phyloP scores from a whole-genome alignment of 2,329 filamentous ascomycete species.

The Botrytis medusae region DNA sequence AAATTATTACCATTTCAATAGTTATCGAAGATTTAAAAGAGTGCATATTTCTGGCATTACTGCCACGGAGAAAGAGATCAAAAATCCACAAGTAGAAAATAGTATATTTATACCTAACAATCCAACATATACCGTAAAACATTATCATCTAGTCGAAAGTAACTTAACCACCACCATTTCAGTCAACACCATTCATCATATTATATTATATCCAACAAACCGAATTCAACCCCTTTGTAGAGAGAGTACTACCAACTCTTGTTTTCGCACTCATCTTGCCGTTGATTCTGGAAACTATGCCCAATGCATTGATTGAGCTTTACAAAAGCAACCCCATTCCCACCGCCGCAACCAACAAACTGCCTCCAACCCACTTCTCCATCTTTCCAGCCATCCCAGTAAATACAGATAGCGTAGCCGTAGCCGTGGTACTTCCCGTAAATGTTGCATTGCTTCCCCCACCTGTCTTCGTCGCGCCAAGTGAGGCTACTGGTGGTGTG shows the following conservation, averaged over 20 bases:
- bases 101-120: neutral
- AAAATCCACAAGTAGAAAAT: neutral
- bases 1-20: neutral
- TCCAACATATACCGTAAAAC: neutral
- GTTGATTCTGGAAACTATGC: fast-evolving
- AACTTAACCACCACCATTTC: neutral
- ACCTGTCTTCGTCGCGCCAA: neutral
- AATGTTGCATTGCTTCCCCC: conserved; percentile 8
- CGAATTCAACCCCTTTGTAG: neutral
- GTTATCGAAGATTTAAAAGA: neutral
- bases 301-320: neutral
- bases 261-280: neutral
- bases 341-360: neutral
- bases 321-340: conserved; percentile 15
- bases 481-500: neutral
- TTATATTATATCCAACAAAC: neutral
- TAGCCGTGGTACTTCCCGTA: neutral
- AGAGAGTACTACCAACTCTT: neutral
- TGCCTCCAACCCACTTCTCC: neutral
- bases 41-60: neutral
- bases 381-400: neutral
- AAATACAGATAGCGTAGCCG: neutral
- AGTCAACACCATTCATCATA: neutral
- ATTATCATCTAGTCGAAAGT: neutral
- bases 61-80: neutral